Evolutionary conservation across 2,329 filamentous ascomycete species (phyloP).

Genomic region (Fusarium kyushuense): DNA sequence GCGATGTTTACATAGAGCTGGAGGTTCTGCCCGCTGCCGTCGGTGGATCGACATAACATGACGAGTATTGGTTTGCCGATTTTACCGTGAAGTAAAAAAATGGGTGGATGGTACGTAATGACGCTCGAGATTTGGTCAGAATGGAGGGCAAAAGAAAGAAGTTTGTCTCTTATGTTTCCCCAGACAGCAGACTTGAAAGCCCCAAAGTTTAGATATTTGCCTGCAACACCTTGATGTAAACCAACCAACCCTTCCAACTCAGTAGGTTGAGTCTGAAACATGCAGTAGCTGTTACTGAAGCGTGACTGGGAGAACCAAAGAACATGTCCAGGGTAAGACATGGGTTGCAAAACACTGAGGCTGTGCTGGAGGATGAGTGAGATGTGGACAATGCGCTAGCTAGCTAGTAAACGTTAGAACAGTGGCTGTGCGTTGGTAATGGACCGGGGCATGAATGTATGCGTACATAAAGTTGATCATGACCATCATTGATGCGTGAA

Average conservation of each 20-base stretch:
- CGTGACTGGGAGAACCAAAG: conserved; percentile 3
- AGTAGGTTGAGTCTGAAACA: conserved; percentile 23
- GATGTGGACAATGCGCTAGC: conserved; percentile 19
- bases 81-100: neutral
- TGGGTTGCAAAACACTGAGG: conserved; percentile 27
- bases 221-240: neutral
- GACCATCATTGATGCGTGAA: conserved; percentile 1
- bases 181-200: neutral
- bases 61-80: conserved; percentile 10
- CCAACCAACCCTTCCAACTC: neutral
- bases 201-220: neutral
- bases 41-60: conserved; percentile 5
- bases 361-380: conserved; percentile 34
- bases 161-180: neutral
- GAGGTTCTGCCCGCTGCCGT: conserved; percentile 31
- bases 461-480: conserved; percentile 2
- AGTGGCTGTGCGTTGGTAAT: conserved; percentile 33
- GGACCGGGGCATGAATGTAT: conserved; percentile 8
- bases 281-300: conserved; percentile 4
- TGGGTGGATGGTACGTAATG: neutral
- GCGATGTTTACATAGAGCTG: conserved; percentile 5
- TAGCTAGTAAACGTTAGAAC: neutral
- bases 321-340: conserved; percentile 23
- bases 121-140: conserved; percentile 8
- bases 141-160: neutral